Percentiles rank a stretch among this genome's conserved stretches.
Conservation (phyloP, 176 grass and related monocot species). For the Stipa capillata region DNA sequence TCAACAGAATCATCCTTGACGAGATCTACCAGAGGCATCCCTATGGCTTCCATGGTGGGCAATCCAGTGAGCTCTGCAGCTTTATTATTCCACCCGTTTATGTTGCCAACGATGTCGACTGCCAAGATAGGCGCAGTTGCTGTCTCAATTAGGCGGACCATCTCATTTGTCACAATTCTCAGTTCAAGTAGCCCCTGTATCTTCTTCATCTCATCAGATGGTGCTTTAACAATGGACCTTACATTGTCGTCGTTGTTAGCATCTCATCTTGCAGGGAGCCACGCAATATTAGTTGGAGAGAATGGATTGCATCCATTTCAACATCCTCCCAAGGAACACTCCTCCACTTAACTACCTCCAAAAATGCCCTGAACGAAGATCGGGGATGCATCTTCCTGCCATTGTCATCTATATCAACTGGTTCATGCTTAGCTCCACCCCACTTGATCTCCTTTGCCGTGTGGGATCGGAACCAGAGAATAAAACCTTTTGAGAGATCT, state of each 20-base stretch:
- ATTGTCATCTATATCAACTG: constrained; percentile 46
- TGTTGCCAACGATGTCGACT: constrained; percentile 61
- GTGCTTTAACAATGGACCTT: constrained; percentile 59
- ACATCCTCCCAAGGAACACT: constrained; percentile 98
- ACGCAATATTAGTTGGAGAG: constrained; percentile 87
- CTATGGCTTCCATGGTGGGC: constrained; percentile 66
- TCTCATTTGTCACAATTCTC: constrained; percentile 79
- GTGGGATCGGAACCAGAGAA: constrained; percentile 89
- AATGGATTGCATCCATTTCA: constrained; percentile 99
- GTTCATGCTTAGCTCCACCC: constrained; percentile 87
- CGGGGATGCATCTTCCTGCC: constrained; percentile 80
- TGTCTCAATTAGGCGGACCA: constrained; percentile 93
- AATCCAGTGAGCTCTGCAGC: constrained; percentile 78
- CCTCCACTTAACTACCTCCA: constrained; percentile 92
- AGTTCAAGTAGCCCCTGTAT: constrained; percentile 71
- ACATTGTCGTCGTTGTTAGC: constrained; percentile 40
- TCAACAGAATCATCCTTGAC: constrained; percentile 74
- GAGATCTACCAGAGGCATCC: constrained; percentile 65
- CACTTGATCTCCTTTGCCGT: constrained; percentile 94
- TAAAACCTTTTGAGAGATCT: constrained; percentile 83
- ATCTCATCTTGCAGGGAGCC: constrained; percentile 69
- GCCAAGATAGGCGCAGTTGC: constrained; percentile 83
- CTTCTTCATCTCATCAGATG: constrained; percentile 65
- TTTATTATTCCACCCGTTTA: constrained; percentile 95
- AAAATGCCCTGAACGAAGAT: constrained; percentile 91